A percentile compares a stretch with the other conserved stretches of the same genome.
Conservation (phyloP, 306 rosid genomes). For the Morella rubra region DNA sequence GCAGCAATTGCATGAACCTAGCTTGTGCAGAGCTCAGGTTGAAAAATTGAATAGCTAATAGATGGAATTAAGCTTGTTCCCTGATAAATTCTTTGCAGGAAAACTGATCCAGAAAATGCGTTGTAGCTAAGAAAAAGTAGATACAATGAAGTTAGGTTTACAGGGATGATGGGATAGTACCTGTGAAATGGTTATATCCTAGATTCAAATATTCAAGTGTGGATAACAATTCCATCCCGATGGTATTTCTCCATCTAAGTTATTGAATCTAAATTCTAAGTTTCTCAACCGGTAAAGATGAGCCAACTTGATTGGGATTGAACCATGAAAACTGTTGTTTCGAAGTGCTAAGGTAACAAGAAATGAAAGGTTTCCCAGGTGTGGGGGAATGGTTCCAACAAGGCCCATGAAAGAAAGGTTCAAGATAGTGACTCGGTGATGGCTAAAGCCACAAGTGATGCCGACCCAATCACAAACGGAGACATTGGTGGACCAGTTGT, state of each 20-base stretch:
- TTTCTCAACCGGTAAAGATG: background rate
- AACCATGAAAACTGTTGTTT: background rate
- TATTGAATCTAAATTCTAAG: too few relatives aligned
- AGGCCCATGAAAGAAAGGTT: background rate
- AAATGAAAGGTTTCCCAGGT: background rate
- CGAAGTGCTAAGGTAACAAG: background rate
- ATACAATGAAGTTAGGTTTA: background rate
- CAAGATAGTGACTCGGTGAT: background rate
- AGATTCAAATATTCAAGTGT: background rate
- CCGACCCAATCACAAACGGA: background rate
- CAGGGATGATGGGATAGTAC: background rate
- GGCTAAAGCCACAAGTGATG: background rate
- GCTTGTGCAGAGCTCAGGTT: too few relatives aligned
- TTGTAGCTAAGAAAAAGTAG: background rate
- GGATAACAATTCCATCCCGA: background rate
- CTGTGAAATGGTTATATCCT: background rate
- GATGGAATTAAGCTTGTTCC: conserved; percentile 10
- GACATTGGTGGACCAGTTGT: background rate
- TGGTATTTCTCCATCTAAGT: background rate
- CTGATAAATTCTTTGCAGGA: background rate
- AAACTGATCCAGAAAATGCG: background rate
- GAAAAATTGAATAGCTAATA: conserved; percentile 2
- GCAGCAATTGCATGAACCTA: too few relatives aligned
- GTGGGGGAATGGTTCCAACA: background rate
- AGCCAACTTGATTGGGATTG: background rate